These are phyloP conservation scores for Quercus glauca DNA, from an alignment of 306 rosid genomes.

Conservation along the genomic window DNA sequence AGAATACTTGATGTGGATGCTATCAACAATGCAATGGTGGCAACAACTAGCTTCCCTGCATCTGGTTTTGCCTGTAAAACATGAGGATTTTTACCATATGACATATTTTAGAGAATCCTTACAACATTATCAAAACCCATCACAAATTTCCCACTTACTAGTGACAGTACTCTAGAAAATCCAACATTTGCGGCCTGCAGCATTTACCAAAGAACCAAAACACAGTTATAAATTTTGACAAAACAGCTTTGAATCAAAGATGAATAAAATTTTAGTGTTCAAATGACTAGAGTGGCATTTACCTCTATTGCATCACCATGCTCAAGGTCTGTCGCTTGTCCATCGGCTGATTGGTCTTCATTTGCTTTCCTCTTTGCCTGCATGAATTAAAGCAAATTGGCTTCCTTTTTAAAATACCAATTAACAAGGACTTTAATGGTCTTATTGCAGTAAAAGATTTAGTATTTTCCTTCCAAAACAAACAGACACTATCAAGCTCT, in stretches of 20 bases:
- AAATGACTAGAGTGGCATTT: not conserved
- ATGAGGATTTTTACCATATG: not conserved
- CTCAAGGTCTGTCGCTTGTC: slow-evolving; percentile 25
- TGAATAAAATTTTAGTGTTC: not conserved
- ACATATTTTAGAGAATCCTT: not conserved
- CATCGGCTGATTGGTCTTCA: slow-evolving; percentile 5
- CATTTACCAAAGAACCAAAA: slow-evolving; percentile 14
- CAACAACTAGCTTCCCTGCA: slow-evolving; percentile 27
- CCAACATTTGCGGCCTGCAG: slow-evolving; percentile 31
- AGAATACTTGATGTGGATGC: slow-evolving; percentile 32
- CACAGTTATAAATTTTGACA: not conserved
- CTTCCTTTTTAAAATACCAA: not conserved
- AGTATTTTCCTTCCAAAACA: not conserved
- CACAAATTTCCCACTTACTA: slow-evolving; percentile 14
- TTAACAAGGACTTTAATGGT: not conserved
- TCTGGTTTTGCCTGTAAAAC: slow-evolving; percentile 30
- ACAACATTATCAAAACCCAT: not conserved
- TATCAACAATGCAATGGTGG: slow-evolving; percentile 27
- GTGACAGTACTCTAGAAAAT: slow-evolving; percentile 8
- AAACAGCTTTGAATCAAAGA: not conserved
- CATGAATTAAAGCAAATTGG: not conserved
- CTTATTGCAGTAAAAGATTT: not conserved
- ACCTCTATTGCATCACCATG: slow-evolving; percentile 34
- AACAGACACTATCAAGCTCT: not conserved
- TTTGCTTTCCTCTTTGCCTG: slow-evolving; percentile 18